Base-by-base conservation (phyloP, 2,329 filamentous ascomycete species). In the Colletotrichum simmondsii region DNA sequence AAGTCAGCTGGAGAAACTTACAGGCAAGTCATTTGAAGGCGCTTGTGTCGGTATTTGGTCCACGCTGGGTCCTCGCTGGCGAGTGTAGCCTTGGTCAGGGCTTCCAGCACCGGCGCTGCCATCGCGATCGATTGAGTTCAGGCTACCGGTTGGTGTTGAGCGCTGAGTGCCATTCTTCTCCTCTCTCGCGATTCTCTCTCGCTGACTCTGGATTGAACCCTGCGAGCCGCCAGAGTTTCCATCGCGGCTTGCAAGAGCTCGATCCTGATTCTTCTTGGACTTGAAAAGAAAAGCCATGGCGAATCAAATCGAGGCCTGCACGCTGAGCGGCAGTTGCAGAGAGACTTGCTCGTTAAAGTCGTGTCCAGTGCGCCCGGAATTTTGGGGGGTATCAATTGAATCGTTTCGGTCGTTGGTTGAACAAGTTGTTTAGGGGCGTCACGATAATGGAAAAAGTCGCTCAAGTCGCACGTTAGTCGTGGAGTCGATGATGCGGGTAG, bases 251-350 rank as follows among this genome's bases (percentile, higher is more conserved):
- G 86, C 84, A 76, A 89, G 80, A 70, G 84, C 85, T 80, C 91
- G 89, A 78, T 92, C 91, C 82, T 93, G 91, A 80, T 90, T 89
- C 84, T 94, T 95, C 85, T 95, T 95, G 69, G 92, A 94, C 83
- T 94, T 94, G 87, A 95, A 95, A 74, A 95, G 88, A 83, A 95
- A 95, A 76, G 93, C 92, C 93, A 95, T 95, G 83, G 82, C 87
- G 82, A 79, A 78, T 83, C 79, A 71, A 37, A 61, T 73, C 66
- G 81, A 78, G 79, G 80, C 79, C 82, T 81, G 82, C 81, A 80
- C 78, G 78, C 80, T 80, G 81, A 81, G 71, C 71, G 71, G 71
- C 71, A 73, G 49, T 52, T 77, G 79, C 78, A 67, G 37, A 35
- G 24, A n/a, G 10, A 60, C 22, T 61, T 54, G 56, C 46, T 68